Conservation (phyloP, 352 stramenopile species). For the Phytophthora gonapodyides region DNA sequence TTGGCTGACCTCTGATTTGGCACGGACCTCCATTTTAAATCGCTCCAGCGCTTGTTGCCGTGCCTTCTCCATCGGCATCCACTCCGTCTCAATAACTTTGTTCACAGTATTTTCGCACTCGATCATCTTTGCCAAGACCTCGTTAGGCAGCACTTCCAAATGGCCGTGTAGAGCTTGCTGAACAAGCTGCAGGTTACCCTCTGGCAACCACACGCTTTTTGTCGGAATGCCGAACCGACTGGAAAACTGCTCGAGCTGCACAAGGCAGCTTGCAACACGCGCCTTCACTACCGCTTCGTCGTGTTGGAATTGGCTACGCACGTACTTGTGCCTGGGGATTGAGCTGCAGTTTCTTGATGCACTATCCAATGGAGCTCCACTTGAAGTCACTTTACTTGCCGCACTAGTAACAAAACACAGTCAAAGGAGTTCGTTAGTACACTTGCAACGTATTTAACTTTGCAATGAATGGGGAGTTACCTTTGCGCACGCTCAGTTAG, state of each 20-base stretch:
- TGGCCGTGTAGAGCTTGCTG: slow-evolving; percentile 64
- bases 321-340: slow-evolving; percentile 47
- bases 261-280: slow-evolving; percentile 42
- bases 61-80: slow-evolving; percentile 58
- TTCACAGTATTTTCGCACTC: slow-evolving; percentile 55
- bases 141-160: slow-evolving; percentile 56
- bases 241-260: slow-evolving; percentile 46
- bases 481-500: slow-evolving; percentile 39
- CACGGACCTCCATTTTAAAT: slow-evolving; percentile 37
- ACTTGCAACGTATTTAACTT: too few relatives aligned
- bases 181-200: slow-evolving; percentile 52
- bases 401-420: slow-evolving; percentile 20
- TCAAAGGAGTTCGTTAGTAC: background rate
- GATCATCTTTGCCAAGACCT: slow-evolving; percentile 65
- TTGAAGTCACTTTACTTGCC: slow-evolving; percentile 16
- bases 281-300: slow-evolving; percentile 47
- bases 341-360: slow-evolving; percentile 35
- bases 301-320: slow-evolving; percentile 58
- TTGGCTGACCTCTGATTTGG: slow-evolving; percentile 50
- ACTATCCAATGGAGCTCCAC: background rate
- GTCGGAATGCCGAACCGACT: slow-evolving; percentile 52
- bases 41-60: slow-evolving; percentile 49
- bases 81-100: slow-evolving; percentile 54
- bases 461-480: slow-evolving; percentile 24
- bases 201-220: slow-evolving; percentile 45